Evolutionary conservation across 768 basidiomycete genomes (phyloP).

Genomic region (Boletus rubescentipes): DNA sequence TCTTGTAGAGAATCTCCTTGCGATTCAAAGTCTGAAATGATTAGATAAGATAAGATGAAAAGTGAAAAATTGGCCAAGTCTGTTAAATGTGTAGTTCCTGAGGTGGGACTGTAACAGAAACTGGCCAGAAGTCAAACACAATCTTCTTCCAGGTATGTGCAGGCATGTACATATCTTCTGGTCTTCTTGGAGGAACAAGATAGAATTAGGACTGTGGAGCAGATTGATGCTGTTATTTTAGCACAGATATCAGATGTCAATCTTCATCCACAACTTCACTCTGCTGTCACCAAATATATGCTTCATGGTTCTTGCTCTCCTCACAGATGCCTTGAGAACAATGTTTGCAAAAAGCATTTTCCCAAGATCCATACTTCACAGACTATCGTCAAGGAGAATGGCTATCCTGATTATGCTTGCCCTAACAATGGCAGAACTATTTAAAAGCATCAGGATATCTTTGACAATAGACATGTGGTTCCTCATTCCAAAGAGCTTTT

Average conservation of each 20-base stretch:
- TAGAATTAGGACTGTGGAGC: not conserved
- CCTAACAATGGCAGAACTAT: slow-evolving; percentile 35
- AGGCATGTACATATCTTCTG: not conserved
- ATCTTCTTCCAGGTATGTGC: slow-evolving; percentile 34
- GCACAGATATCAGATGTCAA: not conserved
- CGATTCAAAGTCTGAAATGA: no score
- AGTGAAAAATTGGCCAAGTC: no score
- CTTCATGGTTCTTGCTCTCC: slow-evolving; percentile 45
- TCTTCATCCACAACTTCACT: not conserved
- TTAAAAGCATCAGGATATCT: slow-evolving; percentile 10
- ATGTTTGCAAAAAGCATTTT: slow-evolving; percentile 34
- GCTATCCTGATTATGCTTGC: slow-evolving; percentile 39
- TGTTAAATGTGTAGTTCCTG: no score
- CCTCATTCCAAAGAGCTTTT: slow-evolving; percentile 39
- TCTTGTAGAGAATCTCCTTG: no score
- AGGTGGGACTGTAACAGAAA: no score
- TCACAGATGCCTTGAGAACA: slow-evolving; percentile 32
- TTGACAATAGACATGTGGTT: slow-evolving; percentile 44
- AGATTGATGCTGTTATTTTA: slow-evolving; percentile 1
- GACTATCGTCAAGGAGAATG: slow-evolving; percentile 39
- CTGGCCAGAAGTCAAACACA: slow-evolving; percentile 45
- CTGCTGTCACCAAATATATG: slow-evolving; percentile 38
- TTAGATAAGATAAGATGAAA: no score
- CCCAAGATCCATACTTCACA: slow-evolving; percentile 38
- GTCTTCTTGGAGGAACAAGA: not conserved